A percentile compares a stretch with the other conserved stretches of the same genome.
These are phyloP conservation scores for Bruguiera parviflora DNA, from an alignment of 345 rosid species.

Conservation along the genomic window DNA sequence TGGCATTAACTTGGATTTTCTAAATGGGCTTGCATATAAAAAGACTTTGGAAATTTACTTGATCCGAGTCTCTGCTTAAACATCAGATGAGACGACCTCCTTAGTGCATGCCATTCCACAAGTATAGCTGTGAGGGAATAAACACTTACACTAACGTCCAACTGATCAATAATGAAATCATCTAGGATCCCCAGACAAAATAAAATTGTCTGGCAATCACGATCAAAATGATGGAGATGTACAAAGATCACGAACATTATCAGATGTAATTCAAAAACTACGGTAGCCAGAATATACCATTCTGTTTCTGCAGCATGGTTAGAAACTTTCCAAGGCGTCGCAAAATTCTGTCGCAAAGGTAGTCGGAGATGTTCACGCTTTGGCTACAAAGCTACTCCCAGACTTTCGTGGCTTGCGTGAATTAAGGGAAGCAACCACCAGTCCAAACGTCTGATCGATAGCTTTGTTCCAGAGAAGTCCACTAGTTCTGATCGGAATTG, in stretches of 20 bases:
- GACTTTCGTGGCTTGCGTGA: constrained; percentile 60
- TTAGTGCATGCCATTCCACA: no score
- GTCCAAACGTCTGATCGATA: constrained; percentile 71
- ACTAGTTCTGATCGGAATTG: constrained; percentile 48
- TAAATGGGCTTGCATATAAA: not conserved
- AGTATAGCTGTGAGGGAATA: not conserved
- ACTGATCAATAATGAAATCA: not conserved
- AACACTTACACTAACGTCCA: not conserved
- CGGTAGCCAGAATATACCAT: not conserved
- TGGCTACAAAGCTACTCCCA: constrained; percentile 4
- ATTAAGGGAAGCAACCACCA: constrained; percentile 54
- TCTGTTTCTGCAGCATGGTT: no score
- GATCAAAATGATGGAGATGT: not conserved
- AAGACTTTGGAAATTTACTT: no score
- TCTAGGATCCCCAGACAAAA: not conserved
- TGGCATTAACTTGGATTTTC: not conserved
- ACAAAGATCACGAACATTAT: not conserved
- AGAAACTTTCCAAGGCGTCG: no score
- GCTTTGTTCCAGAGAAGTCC: constrained; percentile 77
- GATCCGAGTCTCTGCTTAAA: not conserved
- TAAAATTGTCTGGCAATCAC: not conserved
- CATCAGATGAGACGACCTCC: no score
- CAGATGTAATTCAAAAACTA: not conserved
- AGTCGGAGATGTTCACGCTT: not conserved
- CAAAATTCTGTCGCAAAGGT: no score